Percentiles rank a stretch among this genome's conserved stretches.
phyloP scores from a whole-genome alignment of 2,329 filamentous ascomycete species.

The Pestalotiopsis fici region DNA sequence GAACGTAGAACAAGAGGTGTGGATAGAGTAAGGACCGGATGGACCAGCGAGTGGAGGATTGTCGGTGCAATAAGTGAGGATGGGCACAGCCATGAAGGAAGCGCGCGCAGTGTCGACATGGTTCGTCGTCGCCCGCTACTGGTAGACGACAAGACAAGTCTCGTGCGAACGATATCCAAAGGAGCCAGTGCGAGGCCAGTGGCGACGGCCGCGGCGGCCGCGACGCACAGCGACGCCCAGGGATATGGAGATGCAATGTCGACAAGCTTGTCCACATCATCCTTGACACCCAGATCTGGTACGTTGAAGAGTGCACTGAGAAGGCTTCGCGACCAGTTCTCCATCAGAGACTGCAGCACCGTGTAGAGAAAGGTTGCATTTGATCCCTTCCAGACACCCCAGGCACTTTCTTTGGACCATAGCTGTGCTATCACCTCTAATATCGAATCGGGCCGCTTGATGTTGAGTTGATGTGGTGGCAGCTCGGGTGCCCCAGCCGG shows the following conservation, averaged over 20 bases:
- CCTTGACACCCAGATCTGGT: constrained; percentile 77
- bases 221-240: constrained; percentile 76
- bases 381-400: constrained; percentile 92
- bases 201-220: constrained; percentile 62
- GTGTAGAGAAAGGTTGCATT: constrained; percentile 93
- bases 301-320: constrained; percentile 90
- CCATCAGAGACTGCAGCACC: constrained; percentile 80
- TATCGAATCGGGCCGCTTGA: constrained; percentile 78
- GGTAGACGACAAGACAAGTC: constrained; percentile 83
- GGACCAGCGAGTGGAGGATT: constrained; percentile 80
- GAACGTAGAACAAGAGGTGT: constrained; percentile 84
- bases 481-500: constrained; percentile 34
- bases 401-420: constrained; percentile 85
- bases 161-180: constrained; percentile 86
- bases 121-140: constrained; percentile 75
- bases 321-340: constrained; percentile 89
- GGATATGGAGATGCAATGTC: constrained; percentile 78
- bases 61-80: constrained; percentile 77
- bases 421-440: constrained; percentile 84
- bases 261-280: constrained; percentile 75
- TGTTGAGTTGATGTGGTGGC: constrained; percentile 62
- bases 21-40: constrained; percentile 79
- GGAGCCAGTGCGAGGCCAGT: constrained; percentile 83
- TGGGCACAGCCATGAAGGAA: constrained; percentile 77
- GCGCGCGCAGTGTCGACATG: constrained; percentile 71